Percentiles rank a stretch among this genome's conserved stretches.
Evolutionary conservation across 495 filamentous ascomycete species (phyloP).

Genomic region (Cercophora sp.): DNA sequence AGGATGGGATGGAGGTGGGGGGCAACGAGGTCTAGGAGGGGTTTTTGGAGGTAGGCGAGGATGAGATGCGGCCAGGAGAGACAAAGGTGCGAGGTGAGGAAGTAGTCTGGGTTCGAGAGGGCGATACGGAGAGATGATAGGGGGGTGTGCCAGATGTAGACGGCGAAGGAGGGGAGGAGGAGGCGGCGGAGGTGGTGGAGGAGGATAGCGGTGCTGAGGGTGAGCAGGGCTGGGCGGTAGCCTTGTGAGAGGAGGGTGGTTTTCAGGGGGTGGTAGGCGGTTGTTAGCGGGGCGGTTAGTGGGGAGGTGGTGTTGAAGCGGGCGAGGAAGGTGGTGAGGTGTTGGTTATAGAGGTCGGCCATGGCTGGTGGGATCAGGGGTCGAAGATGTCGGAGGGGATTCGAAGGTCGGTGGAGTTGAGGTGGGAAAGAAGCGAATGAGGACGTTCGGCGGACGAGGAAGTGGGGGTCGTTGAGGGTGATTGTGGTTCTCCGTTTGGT

Average conservation of each 20-base stretch:
- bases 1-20: not conserved
- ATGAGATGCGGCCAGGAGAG: constrained; percentile 2
- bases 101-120: constrained; percentile 20
- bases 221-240: constrained; percentile 7
- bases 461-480: constrained; percentile 15
- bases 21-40: not conserved
- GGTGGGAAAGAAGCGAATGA: constrained; percentile 13
- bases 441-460: constrained; percentile 1
- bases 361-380: not conserved
- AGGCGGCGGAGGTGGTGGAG: constrained; percentile 24
- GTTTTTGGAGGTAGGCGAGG: constrained; percentile 9
- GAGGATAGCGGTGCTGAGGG: constrained; percentile 17
- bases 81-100: constrained; percentile 16
- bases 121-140: constrained; percentile 25
- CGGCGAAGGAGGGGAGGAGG: constrained; percentile 11
- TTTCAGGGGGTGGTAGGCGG: constrained; percentile 8
- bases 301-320: not conserved
- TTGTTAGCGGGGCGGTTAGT: constrained; percentile 2
- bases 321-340: not conserved
- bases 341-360: too few species aligned
- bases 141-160: constrained; percentile 18
- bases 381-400: not conserved
- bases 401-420: not conserved
- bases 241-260: constrained; percentile 9
- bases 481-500: constrained; percentile 1